A percentile compares a stretch with the other conserved stretches of the same genome.
phyloP scores from a whole-genome alignment of 2,329 filamentous ascomycete species.

The Thielaviopsis populi region DNA sequence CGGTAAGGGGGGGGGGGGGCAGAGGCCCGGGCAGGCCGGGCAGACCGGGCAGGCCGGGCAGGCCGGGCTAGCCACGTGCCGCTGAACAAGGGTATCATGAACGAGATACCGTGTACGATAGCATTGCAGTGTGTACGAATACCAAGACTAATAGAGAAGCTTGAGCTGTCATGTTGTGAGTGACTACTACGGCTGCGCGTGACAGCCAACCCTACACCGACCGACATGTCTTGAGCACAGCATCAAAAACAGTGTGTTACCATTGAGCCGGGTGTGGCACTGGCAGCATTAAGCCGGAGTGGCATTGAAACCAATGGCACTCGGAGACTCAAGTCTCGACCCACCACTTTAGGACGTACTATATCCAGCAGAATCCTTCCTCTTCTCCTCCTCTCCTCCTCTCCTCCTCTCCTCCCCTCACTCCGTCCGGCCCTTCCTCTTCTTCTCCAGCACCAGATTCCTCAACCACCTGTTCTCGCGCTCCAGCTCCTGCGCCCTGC shows the following conservation, averaged over 20 bases:
- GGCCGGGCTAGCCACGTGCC: too few species aligned
- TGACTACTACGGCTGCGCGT: not conserved
- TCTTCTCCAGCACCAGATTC: conserved; percentile 42
- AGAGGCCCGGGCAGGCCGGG: too few species aligned
- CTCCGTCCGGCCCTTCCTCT: not conserved
- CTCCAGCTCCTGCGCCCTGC: conserved; percentile 39
- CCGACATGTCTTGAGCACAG: not conserved
- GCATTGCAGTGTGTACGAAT: not conserved
- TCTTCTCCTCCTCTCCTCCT: not conserved
- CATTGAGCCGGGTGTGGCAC: too few species aligned
- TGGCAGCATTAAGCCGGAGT: too few species aligned
- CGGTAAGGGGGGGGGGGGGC: not conserved
- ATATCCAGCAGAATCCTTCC: not conserved
- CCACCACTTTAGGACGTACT: too few species aligned
- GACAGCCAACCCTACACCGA: not conserved
- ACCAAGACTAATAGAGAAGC: not conserved
- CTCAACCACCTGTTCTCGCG: conserved; percentile 48
- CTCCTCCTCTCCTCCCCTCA: not conserved
- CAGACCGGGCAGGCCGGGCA: too few species aligned
- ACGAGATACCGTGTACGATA: conserved; percentile 12
- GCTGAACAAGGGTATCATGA: too few species aligned
- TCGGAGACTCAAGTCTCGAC: too few species aligned
- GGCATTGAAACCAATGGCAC: too few species aligned
- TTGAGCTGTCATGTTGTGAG: too few species aligned
- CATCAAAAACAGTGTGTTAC: too few species aligned